phyloP scores from a whole-genome alignment of 2,329 filamentous ascomycete species.

The Colletotrichum plurivorum region DNA sequence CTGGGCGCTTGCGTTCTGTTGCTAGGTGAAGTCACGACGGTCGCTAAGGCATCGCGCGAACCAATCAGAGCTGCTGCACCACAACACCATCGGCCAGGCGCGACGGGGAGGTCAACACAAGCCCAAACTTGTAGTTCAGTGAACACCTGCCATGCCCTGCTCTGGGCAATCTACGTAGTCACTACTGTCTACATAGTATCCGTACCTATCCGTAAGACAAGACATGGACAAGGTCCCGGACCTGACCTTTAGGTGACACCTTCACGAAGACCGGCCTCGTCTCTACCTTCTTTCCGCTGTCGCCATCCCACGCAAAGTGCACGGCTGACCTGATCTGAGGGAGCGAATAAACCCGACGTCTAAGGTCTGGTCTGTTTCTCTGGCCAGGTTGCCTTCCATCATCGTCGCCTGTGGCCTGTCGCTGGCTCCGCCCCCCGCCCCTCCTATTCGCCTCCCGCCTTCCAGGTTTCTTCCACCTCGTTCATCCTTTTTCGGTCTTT shows the following conservation, averaged over 20 bases:
- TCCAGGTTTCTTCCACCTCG: neutral
- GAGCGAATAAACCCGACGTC: neutral
- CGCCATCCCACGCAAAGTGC: constrained; percentile 28
- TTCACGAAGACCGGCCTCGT: constrained; percentile 28
- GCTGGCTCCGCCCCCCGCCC: neutral
- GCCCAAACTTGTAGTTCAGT: constrained; percentile 3
- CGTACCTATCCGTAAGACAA: too few relatives aligned
- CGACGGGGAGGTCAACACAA: constrained; percentile 24
- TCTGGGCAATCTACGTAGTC: too few relatives aligned
- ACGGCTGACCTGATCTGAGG: constrained; percentile 5
- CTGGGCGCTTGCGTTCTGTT: constrained; percentile 38
- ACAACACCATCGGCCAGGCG: constrained; percentile 16
- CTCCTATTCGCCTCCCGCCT: neutral
- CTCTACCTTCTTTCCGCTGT: neutral
- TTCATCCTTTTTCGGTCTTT: neutral
- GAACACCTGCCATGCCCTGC: neutral
- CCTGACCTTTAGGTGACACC: constrained; percentile 22
- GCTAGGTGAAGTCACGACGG: constrained; percentile 32
- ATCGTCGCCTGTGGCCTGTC: neutral
- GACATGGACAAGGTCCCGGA: constrained; percentile 17
- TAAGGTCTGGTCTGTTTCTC: neutral
- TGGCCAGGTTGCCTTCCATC: too few relatives aligned
- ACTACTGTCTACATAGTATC: too few relatives aligned
- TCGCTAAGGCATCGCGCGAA: constrained; percentile 26
- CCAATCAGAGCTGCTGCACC: constrained; percentile 34